Percentiles rank a stretch among this genome's conserved stretches.
phyloP scores from a whole-genome alignment of 345 rosid species.

The Hibiscus tridactylites region DNA sequence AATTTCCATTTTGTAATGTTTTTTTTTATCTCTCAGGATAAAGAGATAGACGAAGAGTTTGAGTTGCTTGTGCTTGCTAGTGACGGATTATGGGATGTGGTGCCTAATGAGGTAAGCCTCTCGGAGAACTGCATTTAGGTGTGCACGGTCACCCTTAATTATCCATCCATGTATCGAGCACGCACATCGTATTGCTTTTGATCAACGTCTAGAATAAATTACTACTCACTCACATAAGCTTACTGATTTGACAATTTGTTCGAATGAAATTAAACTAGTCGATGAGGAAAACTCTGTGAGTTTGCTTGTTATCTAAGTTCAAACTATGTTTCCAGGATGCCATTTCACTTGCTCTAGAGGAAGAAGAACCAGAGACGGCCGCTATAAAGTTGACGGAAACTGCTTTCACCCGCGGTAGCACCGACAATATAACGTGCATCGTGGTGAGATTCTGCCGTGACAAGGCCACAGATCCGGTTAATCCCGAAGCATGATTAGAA shows the following conservation, averaged over 20 bases:
- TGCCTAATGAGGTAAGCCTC: conserved; percentile 67
- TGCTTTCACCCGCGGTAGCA: conserved; percentile 80
- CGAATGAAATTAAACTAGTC: background rate
- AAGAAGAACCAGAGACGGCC: conserved; percentile 74
- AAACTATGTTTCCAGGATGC: conserved; percentile 57
- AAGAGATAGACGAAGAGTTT: conserved; percentile 57
- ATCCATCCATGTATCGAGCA: background rate
- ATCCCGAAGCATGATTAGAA: conserved; percentile 20
- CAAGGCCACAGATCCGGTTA: conserved; percentile 25
- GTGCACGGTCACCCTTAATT: background rate
- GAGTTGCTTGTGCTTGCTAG: conserved; percentile 91
- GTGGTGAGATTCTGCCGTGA: conserved; percentile 72
- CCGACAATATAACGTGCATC: conserved; percentile 92
- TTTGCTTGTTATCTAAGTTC: background rate
- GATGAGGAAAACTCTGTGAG: background rate
- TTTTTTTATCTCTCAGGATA: conserved; percentile 44
- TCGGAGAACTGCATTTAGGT: background rate
- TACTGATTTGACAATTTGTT: background rate
- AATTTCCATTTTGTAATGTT: conserved; percentile 4
- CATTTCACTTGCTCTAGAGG: conserved; percentile 53
- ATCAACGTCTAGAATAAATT: background rate
- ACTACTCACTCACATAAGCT: background rate
- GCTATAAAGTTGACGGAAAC: conserved; percentile 82
- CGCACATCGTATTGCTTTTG: background rate
- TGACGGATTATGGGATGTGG: conserved; percentile 97